Base-by-base conservation (phyloP, 352 stramenopile species). In the Globisporangium spinosum region DNA sequence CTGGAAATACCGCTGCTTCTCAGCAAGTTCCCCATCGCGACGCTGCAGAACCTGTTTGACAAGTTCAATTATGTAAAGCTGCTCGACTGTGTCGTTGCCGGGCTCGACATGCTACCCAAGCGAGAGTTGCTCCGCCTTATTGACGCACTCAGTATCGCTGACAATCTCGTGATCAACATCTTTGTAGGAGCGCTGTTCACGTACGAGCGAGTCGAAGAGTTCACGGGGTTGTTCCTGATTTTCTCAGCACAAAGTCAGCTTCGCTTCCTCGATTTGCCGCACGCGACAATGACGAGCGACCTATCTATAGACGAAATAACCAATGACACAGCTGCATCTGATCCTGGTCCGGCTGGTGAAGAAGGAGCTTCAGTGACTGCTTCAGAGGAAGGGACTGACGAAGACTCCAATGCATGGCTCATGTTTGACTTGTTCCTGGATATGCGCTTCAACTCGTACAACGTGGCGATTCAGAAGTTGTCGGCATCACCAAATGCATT, bases 11-110 rank as follows among this genome's bases (percentile, higher is more conserved):
- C 76, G 0, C 29, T 78, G 29, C 40, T 91, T 0, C 59, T 91
- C 5, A 61, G 74, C 29, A 79, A 86, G 57, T 88, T 89, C 38
- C 77, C 83, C 0, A 82, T 76, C 3, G 78, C 83, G 34, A 78
- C 81, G 22, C 69, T 83, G 38, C 75, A 85, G 35, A 83, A 73
- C 20, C 25, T 90, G 0, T 77, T 87, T 17, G 45, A 67, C 1
- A 90, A 87, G 58, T 88, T 91, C 64, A 83, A 85, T 34, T 77
- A 58, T n/a, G 72, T 79, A 17, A 67, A 62, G 27, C 71, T 83
- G 56, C 77, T 91, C 32, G 62, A 59, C 5, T 67, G 71, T 1
- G 54, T 90, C n/a, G 65, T 80, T 7, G 73, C 70, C 8, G 75
- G 73, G 1, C 61, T 85, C 27, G 64, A 63, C 9, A 59, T 77